A percentile compares a stretch with the other conserved stretches of the same genome.
Conservation (phyloP, 2,329 filamentous ascomycete genomes). For the Sporothrix protearum region DNA sequence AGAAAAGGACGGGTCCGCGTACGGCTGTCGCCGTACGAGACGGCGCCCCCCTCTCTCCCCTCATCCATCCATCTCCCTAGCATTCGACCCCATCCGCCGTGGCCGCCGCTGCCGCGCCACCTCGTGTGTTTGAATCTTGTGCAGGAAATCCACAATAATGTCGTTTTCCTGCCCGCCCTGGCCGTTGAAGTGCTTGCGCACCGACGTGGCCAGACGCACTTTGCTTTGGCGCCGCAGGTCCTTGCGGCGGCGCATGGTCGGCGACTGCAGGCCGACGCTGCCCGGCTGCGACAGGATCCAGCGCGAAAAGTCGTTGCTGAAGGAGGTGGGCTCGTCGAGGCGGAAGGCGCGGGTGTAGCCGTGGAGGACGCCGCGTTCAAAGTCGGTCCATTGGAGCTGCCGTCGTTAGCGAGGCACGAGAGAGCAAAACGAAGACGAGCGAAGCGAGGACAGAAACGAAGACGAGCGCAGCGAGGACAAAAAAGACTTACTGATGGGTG, state of each 20-base stretch:
- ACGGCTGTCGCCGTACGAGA: not conserved
- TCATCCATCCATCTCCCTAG: constrained; percentile 27
- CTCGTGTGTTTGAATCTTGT: constrained; percentile 62
- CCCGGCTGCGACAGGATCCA: constrained; percentile 58
- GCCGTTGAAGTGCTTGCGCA: constrained; percentile 80
- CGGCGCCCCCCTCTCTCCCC: no score
- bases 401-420: not conserved
- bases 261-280: constrained; percentile 67
- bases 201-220: constrained; percentile 66
- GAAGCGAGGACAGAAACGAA: not conserved
- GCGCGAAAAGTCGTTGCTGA: constrained; percentile 60
- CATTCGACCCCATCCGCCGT: constrained; percentile 27
- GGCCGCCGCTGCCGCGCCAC: constrained; percentile 30
- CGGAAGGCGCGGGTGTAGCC: constrained; percentile 71
- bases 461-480: not conserved
- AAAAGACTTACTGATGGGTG: constrained; percentile 18
- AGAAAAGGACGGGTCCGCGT: not conserved
- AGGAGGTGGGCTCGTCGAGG: constrained; percentile 67
- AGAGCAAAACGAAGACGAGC: not conserved
- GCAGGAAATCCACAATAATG: constrained; percentile 74
- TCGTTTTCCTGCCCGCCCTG: constrained; percentile 77
- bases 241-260: constrained; percentile 68
- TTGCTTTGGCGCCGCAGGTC: constrained; percentile 65
- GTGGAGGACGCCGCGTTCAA: constrained; percentile 66
- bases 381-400: constrained; percentile 63